Evolutionary conservation across 192 early-diverging fungal species (phyloP).

Genomic region (Spizellomyces punctatus): DNA sequence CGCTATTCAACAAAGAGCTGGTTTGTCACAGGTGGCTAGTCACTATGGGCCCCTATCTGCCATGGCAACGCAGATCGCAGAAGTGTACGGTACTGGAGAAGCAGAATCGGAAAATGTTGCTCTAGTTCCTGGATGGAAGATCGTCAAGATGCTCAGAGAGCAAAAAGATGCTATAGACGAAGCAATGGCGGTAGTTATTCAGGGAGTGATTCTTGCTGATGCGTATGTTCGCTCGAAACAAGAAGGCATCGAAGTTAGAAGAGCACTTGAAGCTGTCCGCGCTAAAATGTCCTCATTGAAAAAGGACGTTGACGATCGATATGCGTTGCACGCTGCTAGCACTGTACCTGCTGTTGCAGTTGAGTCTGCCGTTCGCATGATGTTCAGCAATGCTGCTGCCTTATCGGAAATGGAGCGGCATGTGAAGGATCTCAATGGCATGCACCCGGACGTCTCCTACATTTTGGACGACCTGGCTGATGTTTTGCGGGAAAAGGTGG

Average conservation of each 20-base stretch:
- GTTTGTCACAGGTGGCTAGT: slow-evolving; percentile 35
- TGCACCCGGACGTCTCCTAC: background rate
- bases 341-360: too few relatives aligned
- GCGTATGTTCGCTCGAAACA: background rate
- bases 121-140: too few relatives aligned
- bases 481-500: background rate
- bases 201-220: background rate
- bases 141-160: too few relatives aligned
- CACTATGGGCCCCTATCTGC: slow-evolving; percentile 3
- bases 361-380: too few relatives aligned
- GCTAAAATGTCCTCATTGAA: too few relatives aligned
- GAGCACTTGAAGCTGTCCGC: too few relatives aligned
- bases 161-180: slow-evolving; percentile 2
- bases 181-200: background rate
- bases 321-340: too few relatives aligned
- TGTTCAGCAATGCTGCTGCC: too few relatives aligned
- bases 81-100: slow-evolving; percentile 4
- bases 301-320: too few relatives aligned
- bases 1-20: slow-evolving; percentile 57
- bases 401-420: too few relatives aligned
- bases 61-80: slow-evolving; percentile 23
- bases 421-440: too few relatives aligned
- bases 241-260: too few relatives aligned
- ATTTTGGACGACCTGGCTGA: slow-evolving; percentile 2
- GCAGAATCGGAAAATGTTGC: background rate